Base-by-base conservation (phyloP, 163 green algal species). In the Chloromonas sp. region DNA sequence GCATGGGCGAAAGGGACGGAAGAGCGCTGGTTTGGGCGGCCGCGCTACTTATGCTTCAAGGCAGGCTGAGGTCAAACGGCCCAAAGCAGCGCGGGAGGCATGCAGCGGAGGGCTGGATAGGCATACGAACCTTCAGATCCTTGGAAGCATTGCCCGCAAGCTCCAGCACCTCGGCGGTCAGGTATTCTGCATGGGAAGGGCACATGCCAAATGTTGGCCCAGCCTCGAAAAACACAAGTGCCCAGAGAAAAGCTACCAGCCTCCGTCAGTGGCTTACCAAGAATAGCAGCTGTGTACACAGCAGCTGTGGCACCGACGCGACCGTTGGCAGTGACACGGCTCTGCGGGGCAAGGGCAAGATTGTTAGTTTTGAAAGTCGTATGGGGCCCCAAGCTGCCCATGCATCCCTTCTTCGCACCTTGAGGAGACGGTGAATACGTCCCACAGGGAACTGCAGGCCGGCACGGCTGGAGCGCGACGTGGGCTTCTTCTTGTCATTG, bases 91-190 rank as follows among this genome's bases (percentile, higher is more conserved):
- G 66, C 66, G 66, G 66, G 11, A 11, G 5, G 66, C 66, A 11
- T 11, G 5, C 66, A 74, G 66, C 5, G 11, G 66, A 74, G 66
- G 66, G 66, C 66, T 74, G 66, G 66, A 11, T 74, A 11, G 66
- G 66, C 66, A 74, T 11, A 74, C 66, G 66, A 74, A 79, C 71
- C 71, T 99, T 99, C 36, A 99, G 91, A 92, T 99, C 97, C 93
- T 99, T 99, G 84, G 97, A 99, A 57, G 97, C 97, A 88, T 99
- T 99, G 60, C 97, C 97, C 5, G 97, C 97, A 85, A 99, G 89
- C 94, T 99, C 97, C 87, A 99, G 94, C 83, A 99, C 97, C 92
- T 99, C 97, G 82, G 95, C 97, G 61, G 97, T 99, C 14, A 99
- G 94, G 92, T 99, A 99, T 90, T 99, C 96, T 96, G 93, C 88